phyloP scores from a whole-genome alignment of 2,329 filamentous ascomycete species.

The Samsoniella hepiali region DNA sequence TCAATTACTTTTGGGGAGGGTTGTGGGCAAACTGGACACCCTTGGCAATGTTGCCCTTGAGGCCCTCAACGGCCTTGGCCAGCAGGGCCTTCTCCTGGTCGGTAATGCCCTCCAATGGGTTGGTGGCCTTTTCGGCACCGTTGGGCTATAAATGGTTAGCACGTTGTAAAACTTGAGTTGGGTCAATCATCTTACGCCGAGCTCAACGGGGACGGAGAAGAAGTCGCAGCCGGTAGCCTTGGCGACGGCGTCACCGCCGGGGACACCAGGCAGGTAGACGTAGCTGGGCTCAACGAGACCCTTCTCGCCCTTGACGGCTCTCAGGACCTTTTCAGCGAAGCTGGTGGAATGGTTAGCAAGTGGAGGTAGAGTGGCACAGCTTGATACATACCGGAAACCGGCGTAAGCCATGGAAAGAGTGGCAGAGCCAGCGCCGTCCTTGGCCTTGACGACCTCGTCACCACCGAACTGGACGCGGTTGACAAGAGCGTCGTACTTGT shows the following conservation, averaged over 20 bases:
- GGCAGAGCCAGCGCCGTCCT: constrained; percentile 85
- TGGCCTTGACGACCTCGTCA: constrained; percentile 94
- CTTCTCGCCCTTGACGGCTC: constrained; percentile 83
- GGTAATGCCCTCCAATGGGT: constrained; percentile 73
- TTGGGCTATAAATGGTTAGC: constrained; percentile 56
- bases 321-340: constrained; percentile 92
- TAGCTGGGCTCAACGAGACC: constrained; percentile 92
- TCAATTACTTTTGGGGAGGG: constrained; percentile 79
- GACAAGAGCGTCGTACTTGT: constrained; percentile 87
- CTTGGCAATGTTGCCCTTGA: constrained; percentile 93
- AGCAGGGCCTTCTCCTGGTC: constrained; percentile 88
- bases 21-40: constrained; percentile 86
- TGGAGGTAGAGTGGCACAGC: constrained; percentile 13
- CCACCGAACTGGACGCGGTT: constrained; percentile 97
- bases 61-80: constrained; percentile 68
- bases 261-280: constrained; percentile 88
- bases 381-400: constrained; percentile 70
- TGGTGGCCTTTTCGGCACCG: constrained; percentile 80
- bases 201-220: constrained; percentile 94
- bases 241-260: constrained; percentile 79
- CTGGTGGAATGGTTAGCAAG: constrained; percentile 40
- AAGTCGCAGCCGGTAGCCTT: constrained; percentile 84
- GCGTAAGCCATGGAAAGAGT: constrained; percentile 95
- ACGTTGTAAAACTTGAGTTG: constrained; percentile 18
- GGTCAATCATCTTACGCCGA: constrained; percentile 69